A percentile compares a stretch with the other conserved stretches of the same genome.
These are phyloP conservation scores for Leccinum arenicola DNA, from an alignment of 768 basidiomycete species.

Conservation along the genomic window DNA sequence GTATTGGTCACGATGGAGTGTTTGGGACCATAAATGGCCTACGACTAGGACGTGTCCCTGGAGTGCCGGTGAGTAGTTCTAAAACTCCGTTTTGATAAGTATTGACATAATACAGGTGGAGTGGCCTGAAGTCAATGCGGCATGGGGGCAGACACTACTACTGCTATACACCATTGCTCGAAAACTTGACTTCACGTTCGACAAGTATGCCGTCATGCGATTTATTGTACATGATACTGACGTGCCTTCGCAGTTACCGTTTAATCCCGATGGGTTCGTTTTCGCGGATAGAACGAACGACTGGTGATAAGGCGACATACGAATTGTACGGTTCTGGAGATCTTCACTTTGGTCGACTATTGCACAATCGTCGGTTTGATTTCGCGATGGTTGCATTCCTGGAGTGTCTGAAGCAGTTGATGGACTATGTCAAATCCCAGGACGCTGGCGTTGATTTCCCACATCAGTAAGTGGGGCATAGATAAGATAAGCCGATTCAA, in stretches of 20 bases:
- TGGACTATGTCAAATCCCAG: slow-evolving; percentile 79
- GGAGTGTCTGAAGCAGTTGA: slow-evolving; percentile 89
- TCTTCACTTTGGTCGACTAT: slow-evolving; percentile 77
- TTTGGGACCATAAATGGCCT: slow-evolving; percentile 99
- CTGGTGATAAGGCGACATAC: slow-evolving; percentile 79
- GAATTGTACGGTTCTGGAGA: slow-evolving; percentile 96
- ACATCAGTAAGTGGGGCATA: slow-evolving; percentile 65
- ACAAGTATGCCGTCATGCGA: slow-evolving; percentile 52
- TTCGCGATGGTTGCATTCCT: slow-evolving; percentile 95
- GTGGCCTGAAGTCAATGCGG: slow-evolving; percentile 98
- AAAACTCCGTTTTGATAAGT: slow-evolving; percentile 1
- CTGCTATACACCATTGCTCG: slow-evolving; percentile 87
- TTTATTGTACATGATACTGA: slow-evolving; percentile 8
- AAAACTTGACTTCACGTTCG: slow-evolving; percentile 88
- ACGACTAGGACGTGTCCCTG: slow-evolving; percentile 82
- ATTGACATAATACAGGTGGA: slow-evolving; percentile 63
- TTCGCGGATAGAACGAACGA: slow-evolving; percentile 83
- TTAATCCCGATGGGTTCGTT: slow-evolving; percentile 94
- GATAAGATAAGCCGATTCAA: neutral
- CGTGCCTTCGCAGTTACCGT: slow-evolving; percentile 59
- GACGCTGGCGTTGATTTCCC: slow-evolving; percentile 76
- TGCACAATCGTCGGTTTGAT: slow-evolving; percentile 96
- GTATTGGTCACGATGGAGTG: slow-evolving; percentile 90
- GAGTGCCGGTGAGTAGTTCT: slow-evolving; percentile 60
- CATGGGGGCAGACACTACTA: slow-evolving; percentile 95